A percentile compares a stretch with the other conserved stretches of the same genome.
These are phyloP conservation scores for Beta lomatogona DNA, from an alignment of 179 eudicot genomes.

Conservation along the genomic window DNA sequence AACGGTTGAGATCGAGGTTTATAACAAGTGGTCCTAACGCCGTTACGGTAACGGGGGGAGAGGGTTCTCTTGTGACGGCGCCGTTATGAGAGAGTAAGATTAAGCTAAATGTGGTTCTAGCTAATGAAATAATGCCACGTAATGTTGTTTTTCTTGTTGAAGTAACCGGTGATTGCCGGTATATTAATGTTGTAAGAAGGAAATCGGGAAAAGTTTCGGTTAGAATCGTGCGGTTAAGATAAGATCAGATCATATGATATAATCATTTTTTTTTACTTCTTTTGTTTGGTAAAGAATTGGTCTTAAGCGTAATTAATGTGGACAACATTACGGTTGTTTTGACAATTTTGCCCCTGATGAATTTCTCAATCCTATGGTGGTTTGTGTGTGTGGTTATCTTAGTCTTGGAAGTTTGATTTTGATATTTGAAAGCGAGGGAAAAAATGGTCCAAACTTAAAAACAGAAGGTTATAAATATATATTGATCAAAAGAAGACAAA, in stretches of 20 bases:
- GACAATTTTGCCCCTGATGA: constrained; percentile 14
- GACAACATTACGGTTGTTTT: not conserved
- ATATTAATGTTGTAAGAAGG: not conserved
- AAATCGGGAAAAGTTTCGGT: not conserved
- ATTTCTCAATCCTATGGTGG: not conserved
- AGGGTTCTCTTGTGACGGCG: constrained; percentile 37
- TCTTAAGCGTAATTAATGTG: constrained; percentile 25
- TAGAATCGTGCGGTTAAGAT: constrained; percentile 18
- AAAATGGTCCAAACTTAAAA: constrained; percentile 1
- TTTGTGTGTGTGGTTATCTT: not conserved
- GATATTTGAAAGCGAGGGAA: not conserved
- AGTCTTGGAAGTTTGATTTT: not conserved
- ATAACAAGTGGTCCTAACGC: constrained; percentile 27
- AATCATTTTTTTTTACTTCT: too few species aligned
- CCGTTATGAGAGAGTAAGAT: constrained; percentile 39
- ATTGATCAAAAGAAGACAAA: not conserved
- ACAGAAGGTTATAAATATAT: not conserved
- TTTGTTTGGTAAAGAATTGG: constrained; percentile 28
- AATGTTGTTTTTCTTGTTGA: not conserved
- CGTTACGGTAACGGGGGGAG: constrained; percentile 32
- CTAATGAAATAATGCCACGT: constrained; percentile 18
- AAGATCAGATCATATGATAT: not conserved
- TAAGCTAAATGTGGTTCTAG: not conserved
- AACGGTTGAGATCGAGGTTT: constrained; percentile 32
- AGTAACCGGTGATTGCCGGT: constrained; percentile 19